Base-by-base conservation (phyloP, 257 asterid genomes). In the Eustoma russellianum region DNA sequence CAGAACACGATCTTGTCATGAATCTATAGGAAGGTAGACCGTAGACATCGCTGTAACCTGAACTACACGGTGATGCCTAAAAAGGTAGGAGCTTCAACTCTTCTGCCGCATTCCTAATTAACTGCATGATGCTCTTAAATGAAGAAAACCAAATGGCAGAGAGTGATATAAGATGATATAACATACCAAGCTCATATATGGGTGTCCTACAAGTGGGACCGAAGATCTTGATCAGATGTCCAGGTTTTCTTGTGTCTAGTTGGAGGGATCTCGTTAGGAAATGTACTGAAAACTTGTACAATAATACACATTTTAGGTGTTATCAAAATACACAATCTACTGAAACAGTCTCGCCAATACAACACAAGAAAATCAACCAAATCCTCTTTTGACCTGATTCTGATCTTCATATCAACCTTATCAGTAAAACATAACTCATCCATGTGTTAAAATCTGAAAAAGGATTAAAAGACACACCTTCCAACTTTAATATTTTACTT, bases 51-150 rank as follows among this genome's bases (percentile, higher is more conserved):
- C 40, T 43, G 66, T 73, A 53, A 50, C 74, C 60, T 70, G 49
- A 52, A 34, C 41, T 33, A 57, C 38, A 60, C 63, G 82, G 35
- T 48, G 67, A 50, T 67, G 75, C 63, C 30, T 40, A 45, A 54
- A 56, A 40, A 43, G 34, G 15, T 17, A 52, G 8, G 16, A 15
- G 33, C 7, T 41, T 69, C 14, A 51, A 54, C 60, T 57, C 53
- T 55, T 18, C 67, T 49, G 30, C 66, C 62, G 68, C 62, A 66
- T 57, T 59, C 60, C 48, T 46, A 6, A 59, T 54, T 80, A 58
- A 74, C 48, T 59, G 64, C 67, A 57, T 55, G 63, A 56, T 17
- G 6, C 40, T 18, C 15, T 34, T 50, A 33, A 49, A 17, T 28
- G n/a, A 48, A 40, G 57, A 48, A 53, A 52, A 33, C 6, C 41